Evolutionary conservation across 331 rosid species (phyloP).

Genomic region (Malus hybrid): DNA sequence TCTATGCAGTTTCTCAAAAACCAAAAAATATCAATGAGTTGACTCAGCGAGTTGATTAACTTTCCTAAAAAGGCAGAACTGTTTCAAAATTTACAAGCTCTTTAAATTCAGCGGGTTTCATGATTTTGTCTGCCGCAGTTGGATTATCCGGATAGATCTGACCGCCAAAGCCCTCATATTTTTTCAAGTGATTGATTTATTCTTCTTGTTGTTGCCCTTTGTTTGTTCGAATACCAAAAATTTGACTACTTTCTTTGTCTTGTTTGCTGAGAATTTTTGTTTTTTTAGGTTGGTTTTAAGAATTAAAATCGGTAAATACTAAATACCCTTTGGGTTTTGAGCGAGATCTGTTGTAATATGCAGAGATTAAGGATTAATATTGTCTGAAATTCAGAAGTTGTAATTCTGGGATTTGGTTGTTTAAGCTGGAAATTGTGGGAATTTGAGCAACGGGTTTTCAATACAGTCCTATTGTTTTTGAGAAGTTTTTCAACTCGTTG

Average conservation of each 20-base stretch:
- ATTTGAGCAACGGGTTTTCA: background rate
- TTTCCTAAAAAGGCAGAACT: too few species aligned
- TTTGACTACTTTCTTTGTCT: background rate
- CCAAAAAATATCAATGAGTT: accelerated
- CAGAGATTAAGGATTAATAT: background rate
- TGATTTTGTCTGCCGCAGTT: background rate
- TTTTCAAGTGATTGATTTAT: background rate
- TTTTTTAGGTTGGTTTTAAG: background rate
- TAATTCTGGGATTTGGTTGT: background rate
- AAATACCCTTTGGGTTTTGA: background rate
- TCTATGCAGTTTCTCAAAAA: too few species aligned
- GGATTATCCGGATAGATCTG: background rate
- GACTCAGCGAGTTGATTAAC: too few species aligned
- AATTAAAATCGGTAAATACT: background rate
- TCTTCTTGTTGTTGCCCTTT: background rate
- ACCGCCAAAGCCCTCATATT: background rate
- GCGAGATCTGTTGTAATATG: background rate
- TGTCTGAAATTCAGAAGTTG: background rate
- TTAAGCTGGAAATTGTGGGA: background rate
- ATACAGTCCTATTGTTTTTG: background rate
- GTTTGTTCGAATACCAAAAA: background rate
- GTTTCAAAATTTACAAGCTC: background rate
- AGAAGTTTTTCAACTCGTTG: background rate
- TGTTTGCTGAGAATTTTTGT: background rate
- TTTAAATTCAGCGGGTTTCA: background rate